Percentiles rank a stretch among this genome's conserved stretches.
Evolutionary conservation across 257 asterid species (phyloP).

Genomic region (Jasminum sambac): DNA sequence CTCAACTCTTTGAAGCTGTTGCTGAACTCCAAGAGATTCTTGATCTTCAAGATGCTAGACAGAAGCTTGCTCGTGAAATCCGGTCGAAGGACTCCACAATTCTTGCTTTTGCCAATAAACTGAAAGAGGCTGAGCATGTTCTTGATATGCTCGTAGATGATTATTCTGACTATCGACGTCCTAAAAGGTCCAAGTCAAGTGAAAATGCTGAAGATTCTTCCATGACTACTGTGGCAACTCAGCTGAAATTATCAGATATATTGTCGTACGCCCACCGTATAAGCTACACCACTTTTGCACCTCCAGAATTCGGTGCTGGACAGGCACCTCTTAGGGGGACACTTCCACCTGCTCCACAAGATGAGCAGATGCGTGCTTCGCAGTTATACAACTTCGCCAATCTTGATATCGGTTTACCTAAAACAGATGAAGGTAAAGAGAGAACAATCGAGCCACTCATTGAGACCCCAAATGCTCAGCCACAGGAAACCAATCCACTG

Average conservation of each 20-base stretch:
- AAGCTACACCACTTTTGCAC: constrained; percentile 96
- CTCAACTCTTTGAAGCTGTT: constrained; percentile 81
- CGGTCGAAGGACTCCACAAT: constrained; percentile 63
- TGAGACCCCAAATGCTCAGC: constrained; percentile 37
- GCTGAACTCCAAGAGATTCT: constrained; percentile 88
- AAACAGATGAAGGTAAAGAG: constrained; percentile 59
- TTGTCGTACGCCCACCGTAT: constrained; percentile 78
- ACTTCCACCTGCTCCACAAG: constrained; percentile 96
- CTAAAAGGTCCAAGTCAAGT: constrained; percentile 56
- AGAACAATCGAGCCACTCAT: constrained; percentile 56
- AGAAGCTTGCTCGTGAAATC: constrained; percentile 62
- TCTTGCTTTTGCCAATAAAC: constrained; percentile 73
- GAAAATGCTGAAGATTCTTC: constrained; percentile 43
- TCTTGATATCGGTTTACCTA: constrained; percentile 79
- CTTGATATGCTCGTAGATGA: constrained; percentile 86
- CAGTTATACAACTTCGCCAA: constrained; percentile 62
- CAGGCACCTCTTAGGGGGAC: constrained; percentile 81
- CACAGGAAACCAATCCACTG: constrained; percentile 40
- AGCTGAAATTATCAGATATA: constrained; percentile 67
- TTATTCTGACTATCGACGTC: constrained; percentile 72
- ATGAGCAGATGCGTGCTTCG: constrained; percentile 96
- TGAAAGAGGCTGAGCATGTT: constrained; percentile 66
- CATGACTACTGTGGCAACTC: constrained; percentile 67
- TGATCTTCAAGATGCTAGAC: constrained; percentile 85
- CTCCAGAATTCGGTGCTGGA: constrained; percentile 93